Conservation (phyloP, 495 filamentous ascomycete species). For the Physcia stellaris region DNA sequence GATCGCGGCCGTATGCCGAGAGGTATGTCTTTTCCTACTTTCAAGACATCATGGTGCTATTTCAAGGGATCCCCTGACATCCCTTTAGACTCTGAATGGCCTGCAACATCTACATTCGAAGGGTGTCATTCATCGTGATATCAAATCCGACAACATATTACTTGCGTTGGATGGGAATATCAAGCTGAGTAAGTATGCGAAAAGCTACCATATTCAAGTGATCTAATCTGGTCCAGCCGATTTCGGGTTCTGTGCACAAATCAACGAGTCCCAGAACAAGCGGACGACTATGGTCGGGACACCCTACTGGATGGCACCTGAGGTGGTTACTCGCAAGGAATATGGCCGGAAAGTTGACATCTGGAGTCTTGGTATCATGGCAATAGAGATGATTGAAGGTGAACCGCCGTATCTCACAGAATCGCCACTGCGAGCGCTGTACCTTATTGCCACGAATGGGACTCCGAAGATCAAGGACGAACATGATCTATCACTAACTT, state of each 20-base stretch:
- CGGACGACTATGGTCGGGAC: slow-evolving; percentile 98
- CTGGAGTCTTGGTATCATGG: slow-evolving; percentile 98
- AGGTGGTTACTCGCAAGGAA: slow-evolving; percentile 93
- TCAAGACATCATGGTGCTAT: slow-evolving; percentile 2
- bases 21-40: slow-evolving; percentile 36
- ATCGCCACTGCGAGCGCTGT: slow-evolving; percentile 82
- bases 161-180: slow-evolving; percentile 93
- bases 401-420: slow-evolving; percentile 96
- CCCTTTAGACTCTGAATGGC: slow-evolving; percentile 59
- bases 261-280: slow-evolving; percentile 94
- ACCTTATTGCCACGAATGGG: slow-evolving; percentile 93
- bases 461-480: slow-evolving; percentile 93
- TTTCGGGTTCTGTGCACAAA: slow-evolving; percentile 97
- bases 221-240: slow-evolving; percentile 52
- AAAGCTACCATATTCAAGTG: neutral
- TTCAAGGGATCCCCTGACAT: neutral
- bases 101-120: slow-evolving; percentile 95
- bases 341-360: slow-evolving; percentile 98
- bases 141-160: slow-evolving; percentile 97
- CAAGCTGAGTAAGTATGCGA: slow-evolving; percentile 69
- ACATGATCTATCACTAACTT: slow-evolving; percentile 61
- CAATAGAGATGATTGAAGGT: slow-evolving; percentile 99
- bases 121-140: slow-evolving; percentile 94
- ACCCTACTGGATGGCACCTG: slow-evolving; percentile 99
- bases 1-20: slow-evolving; percentile 88